Evolutionary conservation across 73 alveolate species (phyloP).

Genomic region (Paramecium octaurelia): DNA sequence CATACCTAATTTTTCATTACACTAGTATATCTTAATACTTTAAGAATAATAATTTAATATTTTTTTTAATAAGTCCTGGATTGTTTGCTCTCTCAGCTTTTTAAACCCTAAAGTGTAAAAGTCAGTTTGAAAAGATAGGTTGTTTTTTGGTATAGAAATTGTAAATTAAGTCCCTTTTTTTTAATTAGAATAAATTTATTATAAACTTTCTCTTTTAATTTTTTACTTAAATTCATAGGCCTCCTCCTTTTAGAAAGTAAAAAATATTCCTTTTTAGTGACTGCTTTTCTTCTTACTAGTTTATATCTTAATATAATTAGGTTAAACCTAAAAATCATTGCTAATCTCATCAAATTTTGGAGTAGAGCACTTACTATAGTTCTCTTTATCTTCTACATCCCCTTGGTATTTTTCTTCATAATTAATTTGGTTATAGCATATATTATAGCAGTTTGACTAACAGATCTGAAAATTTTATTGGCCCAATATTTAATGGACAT

Average conservation of each 20-base stretch:
- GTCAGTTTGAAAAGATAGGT: not conserved
- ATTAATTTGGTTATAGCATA: not conserved
- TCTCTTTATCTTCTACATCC: not conserved
- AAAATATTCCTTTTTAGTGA: not conserved
- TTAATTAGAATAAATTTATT: not conserved
- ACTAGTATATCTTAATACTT: not conserved
- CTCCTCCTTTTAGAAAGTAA: not conserved
- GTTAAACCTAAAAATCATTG: not conserved
- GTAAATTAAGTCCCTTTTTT: not conserved
- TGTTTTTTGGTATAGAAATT: not conserved
- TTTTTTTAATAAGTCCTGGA: not conserved
- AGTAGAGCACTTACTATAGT: not conserved
- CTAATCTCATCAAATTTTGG: not conserved
- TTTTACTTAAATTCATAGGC: not conserved
- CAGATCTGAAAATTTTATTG: not conserved
- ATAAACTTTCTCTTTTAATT: not conserved
- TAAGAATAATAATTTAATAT: not conserved
- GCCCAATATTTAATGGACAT: not conserved
- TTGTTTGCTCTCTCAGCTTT: not conserved
- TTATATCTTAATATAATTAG: not conserved
- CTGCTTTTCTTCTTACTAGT: not conserved
- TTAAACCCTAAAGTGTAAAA: not conserved
- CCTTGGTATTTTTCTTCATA: not conserved
- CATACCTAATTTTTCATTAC: not conserved
- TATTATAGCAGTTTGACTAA: not conserved